Conservation (phyloP, 2,329 filamentous ascomycete genomes). For the Apiospora saccharicola region DNA sequence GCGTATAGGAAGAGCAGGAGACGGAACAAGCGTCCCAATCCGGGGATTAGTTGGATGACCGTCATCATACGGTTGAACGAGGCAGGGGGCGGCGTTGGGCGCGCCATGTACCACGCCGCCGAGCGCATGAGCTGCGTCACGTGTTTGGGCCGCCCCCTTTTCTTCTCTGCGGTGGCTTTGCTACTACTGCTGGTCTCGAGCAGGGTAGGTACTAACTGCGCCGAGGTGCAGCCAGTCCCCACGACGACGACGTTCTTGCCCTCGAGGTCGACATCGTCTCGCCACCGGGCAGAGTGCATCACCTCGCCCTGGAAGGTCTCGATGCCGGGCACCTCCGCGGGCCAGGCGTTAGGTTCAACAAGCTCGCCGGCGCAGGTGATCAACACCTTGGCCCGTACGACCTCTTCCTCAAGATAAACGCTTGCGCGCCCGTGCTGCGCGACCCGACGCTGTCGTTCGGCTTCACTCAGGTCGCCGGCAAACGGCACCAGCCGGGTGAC, state of each 20-base stretch:
- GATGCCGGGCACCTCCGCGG: conserved; percentile 42
- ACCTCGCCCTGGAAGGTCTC: conserved; percentile 41
- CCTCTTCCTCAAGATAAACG: conserved; percentile 46
- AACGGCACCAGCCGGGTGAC: background rate
- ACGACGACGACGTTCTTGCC: conserved; percentile 45
- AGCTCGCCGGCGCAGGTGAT: conserved; percentile 47
- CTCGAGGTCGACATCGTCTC: conserved; percentile 32
- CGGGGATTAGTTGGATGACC: conserved; percentile 57
- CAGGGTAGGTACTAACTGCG: conserved; percentile 46
- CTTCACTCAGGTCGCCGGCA: background rate
- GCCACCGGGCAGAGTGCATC: conserved; percentile 45
- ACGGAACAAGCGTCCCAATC: conserved; percentile 48
- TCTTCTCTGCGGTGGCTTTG: background rate
- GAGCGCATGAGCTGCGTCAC: conserved; percentile 52
- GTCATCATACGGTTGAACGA: conserved; percentile 31
- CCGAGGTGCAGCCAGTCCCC: conserved; percentile 46
- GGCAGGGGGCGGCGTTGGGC: conserved; percentile 40
- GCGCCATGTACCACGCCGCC: conserved; percentile 52
- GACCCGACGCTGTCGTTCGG: background rate
- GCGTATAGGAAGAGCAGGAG: conserved; percentile 50
- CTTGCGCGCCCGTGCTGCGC: conserved; percentile 49
- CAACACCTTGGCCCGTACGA: conserved; percentile 42
- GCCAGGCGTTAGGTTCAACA: conserved; percentile 38
- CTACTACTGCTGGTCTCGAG: conserved; percentile 32
- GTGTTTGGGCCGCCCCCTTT: conserved; percentile 38